Percentiles rank a stretch among this genome's conserved stretches.
Evolutionary conservation across 176 grass and related monocot species (phyloP).

Genomic region (Lolium rigidum): DNA sequence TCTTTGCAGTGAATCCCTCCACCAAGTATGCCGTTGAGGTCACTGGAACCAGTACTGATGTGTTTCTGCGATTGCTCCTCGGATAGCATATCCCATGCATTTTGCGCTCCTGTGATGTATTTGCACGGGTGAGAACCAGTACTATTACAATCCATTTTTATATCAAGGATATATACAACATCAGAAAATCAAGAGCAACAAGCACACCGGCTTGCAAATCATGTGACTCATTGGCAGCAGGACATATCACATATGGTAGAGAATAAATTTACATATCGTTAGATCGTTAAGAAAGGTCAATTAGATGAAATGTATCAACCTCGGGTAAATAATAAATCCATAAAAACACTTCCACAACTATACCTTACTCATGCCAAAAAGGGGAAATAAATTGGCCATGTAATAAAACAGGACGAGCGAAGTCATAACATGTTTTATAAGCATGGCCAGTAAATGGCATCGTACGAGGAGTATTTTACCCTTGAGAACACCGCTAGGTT

Average conservation of each 20-base stretch:
- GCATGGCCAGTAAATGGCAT: neutral
- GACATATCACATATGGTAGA: neutral
- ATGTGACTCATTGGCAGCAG: neutral
- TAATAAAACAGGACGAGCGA: neutral
- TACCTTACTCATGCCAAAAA: neutral
- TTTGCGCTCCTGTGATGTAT: constrained; percentile 72
- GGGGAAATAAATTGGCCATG: neutral
- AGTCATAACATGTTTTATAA: neutral
- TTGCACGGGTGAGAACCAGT: neutral
- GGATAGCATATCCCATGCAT: constrained; percentile 96
- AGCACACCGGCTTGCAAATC: neutral
- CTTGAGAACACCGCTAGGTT: constrained; percentile 36
- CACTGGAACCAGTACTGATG: constrained; percentile 80
- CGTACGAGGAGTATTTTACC: constrained; percentile 32
- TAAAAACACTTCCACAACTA: neutral
- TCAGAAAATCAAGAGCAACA: neutral
- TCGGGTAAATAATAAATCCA: neutral
- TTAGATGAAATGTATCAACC: neutral
- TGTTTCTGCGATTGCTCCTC: constrained; percentile 88
- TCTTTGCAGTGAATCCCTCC: constrained; percentile 95
- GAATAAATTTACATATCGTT: neutral
- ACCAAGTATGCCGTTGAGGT: constrained; percentile 85
- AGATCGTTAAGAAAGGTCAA: neutral
- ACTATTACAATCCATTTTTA: neutral
- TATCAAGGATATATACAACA: neutral